Base-by-base conservation (phyloP, 768 basidiomycete species). In the Cubamyces lactineus region DNA sequence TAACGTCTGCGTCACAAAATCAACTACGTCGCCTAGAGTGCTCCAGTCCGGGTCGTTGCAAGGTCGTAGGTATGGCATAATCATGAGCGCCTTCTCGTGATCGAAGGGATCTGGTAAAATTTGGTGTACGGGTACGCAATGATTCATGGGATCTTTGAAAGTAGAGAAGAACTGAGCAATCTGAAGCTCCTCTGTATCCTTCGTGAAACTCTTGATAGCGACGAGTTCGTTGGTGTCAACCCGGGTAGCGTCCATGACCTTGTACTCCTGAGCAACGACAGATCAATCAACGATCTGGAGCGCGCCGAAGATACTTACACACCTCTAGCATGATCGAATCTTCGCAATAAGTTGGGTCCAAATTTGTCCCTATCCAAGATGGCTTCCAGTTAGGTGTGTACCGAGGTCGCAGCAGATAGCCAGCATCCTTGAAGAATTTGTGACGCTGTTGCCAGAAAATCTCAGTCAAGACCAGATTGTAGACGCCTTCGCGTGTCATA, bases 21-120 rank as follows among this genome's bases (percentile, higher is more conserved):
- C 57, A 0, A 69, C n/a, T 1, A 61, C 61, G 28, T 71, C 70
- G 5, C 71, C 71, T 7, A 71, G 45, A 2, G 62, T 66, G 5
- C 46, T 45, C 24, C 75, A 69, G 3, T 48, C 59, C 0, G 74
- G 74, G 23, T 72, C 57, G 51, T 75, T 61, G 50, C 65, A 69
- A 0, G 64, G 68, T 9, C 72, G 65, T 7, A 75, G 52, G 21
- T 64, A 66, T 1, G 72, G 63, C 61, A 70, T 73, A 11, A 75
- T 65, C 48, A 74, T 57, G 15, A 68, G 50, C 0, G 47, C 48
- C 5, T 6, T 50, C 5, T 24, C 28, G 5, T 34, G 28, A 13
- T 67, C 55, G 12, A 58, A 47, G 7, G 68, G 66, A 46, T 71
- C 69, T 1, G 51, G 21, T 9, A 72, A 39, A 5, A 65, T 39